Evolutionary conservation across 73 alveolate species (phyloP).

Genomic region (Paraurostyla sp.): DNA sequence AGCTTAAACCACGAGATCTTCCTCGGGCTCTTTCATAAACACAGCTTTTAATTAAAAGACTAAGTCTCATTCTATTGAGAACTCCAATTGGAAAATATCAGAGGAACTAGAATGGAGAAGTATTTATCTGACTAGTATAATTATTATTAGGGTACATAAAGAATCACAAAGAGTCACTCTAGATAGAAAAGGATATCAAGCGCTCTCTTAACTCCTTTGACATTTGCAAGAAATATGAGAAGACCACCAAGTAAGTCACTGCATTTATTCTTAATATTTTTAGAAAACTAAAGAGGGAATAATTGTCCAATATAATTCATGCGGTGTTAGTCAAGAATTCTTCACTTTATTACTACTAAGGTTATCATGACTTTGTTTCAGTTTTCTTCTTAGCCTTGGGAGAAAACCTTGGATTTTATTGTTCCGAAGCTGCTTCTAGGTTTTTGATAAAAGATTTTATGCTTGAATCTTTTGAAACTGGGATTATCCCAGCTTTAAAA

Average conservation of each 20-base stretch:
- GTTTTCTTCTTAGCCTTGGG: slow-evolving; percentile 61
- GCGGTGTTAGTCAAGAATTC: slow-evolving; percentile 10
- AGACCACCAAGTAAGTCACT: neutral
- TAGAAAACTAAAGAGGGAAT: slow-evolving; percentile 54
- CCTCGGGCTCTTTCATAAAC: neutral
- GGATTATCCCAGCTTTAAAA: slow-evolving; percentile 66
- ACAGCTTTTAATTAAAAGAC: too few relatives aligned
- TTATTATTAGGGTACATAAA: neutral
- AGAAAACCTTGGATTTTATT: slow-evolving; percentile 40
- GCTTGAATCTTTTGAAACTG: slow-evolving; percentile 60
- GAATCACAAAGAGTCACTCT: neutral
- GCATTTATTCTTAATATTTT: neutral
- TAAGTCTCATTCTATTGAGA: too few relatives aligned
- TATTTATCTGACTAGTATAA: neutral
- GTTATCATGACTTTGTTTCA: slow-evolving; percentile 66
- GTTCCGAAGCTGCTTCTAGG: slow-evolving; percentile 46
- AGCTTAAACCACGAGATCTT: neutral
- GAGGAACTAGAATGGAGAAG: slow-evolving; percentile 22
- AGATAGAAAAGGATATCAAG: slow-evolving; percentile 57
- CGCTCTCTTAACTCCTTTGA: slow-evolving; percentile 56
- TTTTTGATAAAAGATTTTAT: slow-evolving; percentile 62
- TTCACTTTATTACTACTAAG: slow-evolving; percentile 58
- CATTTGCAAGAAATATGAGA: neutral
- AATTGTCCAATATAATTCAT: slow-evolving; percentile 28
- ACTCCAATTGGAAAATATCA: too few relatives aligned